Conservation (phyloP, 106 monocot genomes). For the Dendrobium chrysotoxum region DNA sequence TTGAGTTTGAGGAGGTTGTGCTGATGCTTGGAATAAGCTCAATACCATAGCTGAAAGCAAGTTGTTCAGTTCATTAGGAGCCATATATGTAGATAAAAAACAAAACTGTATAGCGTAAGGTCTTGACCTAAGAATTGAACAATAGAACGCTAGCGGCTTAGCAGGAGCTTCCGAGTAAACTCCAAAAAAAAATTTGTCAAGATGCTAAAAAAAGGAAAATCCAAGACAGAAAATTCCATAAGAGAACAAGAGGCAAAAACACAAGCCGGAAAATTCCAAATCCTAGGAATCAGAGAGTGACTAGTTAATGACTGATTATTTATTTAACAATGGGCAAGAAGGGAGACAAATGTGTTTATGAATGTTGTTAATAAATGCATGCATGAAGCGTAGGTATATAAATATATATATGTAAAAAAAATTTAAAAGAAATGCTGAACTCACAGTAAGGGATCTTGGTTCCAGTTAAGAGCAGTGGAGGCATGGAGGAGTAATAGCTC, state of each 20-base stretch:
- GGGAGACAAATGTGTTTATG: neutral
- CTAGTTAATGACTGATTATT: neutral
- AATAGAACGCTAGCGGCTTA: neutral
- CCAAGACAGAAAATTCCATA: neutral
- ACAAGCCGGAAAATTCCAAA: constrained; percentile 6
- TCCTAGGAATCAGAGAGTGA: constrained; percentile 1
- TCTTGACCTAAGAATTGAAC: constrained; percentile 1
- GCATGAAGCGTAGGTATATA: neutral
- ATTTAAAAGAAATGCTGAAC: neutral
- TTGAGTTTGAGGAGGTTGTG: constrained; percentile 4
- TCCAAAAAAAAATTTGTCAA: neutral
- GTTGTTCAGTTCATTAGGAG: too few relatives aligned
- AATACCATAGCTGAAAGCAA: constrained; percentile 11
- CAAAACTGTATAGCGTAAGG: too few relatives aligned
- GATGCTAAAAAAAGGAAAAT: neutral
- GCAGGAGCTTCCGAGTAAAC: neutral
- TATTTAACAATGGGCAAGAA: neutral
- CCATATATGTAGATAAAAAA: neutral
- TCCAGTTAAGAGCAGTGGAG: constrained; percentile 1
- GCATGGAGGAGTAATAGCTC: constrained; percentile 2
- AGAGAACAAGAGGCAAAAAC: neutral
- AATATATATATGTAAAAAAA: neutral
- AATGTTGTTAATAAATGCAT: neutral
- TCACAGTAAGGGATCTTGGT: constrained; percentile 11
- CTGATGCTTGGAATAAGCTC: constrained; percentile 8